These are phyloP conservation scores for Aspergillus novofumigatus DNA, from an alignment of 2,329 filamentous ascomycete genomes.

Conservation along the genomic window DNA sequence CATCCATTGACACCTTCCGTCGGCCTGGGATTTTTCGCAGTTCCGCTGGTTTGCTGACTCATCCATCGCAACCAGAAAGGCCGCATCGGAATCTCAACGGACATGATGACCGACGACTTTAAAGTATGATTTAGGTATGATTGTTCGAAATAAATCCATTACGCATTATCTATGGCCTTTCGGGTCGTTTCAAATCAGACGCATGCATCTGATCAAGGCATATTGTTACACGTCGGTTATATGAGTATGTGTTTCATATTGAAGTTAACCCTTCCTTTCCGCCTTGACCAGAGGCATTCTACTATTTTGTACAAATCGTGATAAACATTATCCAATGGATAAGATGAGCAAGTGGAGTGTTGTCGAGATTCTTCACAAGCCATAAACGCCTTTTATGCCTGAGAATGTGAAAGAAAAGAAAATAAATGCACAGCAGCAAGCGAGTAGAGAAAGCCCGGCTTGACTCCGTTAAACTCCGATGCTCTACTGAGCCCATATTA, in stretches of 20 bases:
- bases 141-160: background rate
- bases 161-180: background rate
- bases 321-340: background rate
- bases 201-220: background rate
- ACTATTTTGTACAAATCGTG: background rate
- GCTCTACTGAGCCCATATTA: background rate
- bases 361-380: background rate
- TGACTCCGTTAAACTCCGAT: slow-evolving; percentile 7
- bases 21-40: slow-evolving; percentile 25
- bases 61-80: slow-evolving; percentile 19
- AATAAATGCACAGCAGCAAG: background rate
- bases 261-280: background rate
- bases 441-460: background rate
- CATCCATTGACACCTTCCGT: slow-evolving; percentile 15
- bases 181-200: background rate
- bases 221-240: background rate
- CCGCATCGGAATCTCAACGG: slow-evolving; percentile 7
- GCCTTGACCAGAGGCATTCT: background rate
- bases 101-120: background rate
- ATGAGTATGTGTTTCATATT: background rate
- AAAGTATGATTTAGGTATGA: background rate
- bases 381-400: slow-evolving; percentile 8
- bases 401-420: background rate
- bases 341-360: slow-evolving; percentile 2
- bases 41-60: slow-evolving; percentile 31